These are phyloP conservation scores for Sphenostylis stenocarpa DNA, from an alignment of 306 rosid species.

Conservation along the genomic window DNA sequence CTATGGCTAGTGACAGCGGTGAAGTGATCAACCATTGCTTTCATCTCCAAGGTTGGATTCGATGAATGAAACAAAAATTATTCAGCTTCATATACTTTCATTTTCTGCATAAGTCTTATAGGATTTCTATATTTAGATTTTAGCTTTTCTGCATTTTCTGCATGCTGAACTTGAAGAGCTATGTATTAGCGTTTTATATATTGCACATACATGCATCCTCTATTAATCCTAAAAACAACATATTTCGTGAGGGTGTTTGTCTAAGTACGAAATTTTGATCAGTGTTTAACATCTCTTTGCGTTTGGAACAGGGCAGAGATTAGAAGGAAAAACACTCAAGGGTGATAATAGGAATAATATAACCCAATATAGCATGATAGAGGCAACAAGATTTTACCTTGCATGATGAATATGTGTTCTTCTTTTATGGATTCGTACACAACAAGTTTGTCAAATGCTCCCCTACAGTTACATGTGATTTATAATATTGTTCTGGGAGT, in stretches of 20 bases:
- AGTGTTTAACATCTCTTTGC: background rate
- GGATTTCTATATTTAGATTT: slow-evolving; percentile 3
- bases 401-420: background rate
- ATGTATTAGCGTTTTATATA: background rate
- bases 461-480: slow-evolving; percentile 13
- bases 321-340: background rate
- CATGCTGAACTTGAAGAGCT: background rate
- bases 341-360: background rate
- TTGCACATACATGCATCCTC: background rate
- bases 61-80: slow-evolving; percentile 34
- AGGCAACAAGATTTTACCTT: background rate
- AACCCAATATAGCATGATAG: background rate
- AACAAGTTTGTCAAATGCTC: slow-evolving; percentile 36
- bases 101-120: slow-evolving; percentile 20
- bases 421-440: slow-evolving; percentile 43
- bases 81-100: slow-evolving; percentile 20
- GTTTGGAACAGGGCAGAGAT: background rate
- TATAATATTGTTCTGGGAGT: background rate
- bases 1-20: slow-evolving; percentile 29
- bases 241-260: background rate
- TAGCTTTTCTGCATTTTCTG: background rate
- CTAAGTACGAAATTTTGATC: background rate
- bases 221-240: background rate
- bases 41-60: slow-evolving; percentile 36
- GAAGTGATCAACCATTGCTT: slow-evolving; percentile 38